Evolutionary conservation across 768 basidiomycete species (phyloP).

Genomic region (Paxillus rubicundulus): DNA sequence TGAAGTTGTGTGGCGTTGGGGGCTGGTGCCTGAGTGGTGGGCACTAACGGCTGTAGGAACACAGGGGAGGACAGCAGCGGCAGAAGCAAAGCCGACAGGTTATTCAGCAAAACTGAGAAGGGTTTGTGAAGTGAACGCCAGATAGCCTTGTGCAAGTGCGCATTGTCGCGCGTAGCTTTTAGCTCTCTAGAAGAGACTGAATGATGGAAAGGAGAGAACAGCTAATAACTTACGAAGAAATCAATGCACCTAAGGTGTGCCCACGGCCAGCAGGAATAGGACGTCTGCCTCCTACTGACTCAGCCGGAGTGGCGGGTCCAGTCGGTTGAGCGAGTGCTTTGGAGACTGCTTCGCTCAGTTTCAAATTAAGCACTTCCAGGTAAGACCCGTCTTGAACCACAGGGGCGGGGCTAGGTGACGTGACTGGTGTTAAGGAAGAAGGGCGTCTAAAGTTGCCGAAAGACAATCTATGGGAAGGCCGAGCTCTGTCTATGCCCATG

Average conservation of each 20-base stretch:
- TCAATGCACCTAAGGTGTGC: slow-evolving; percentile 59
- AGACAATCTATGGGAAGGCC: slow-evolving; percentile 57
- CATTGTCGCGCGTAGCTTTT: slow-evolving; percentile 58
- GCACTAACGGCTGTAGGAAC: slow-evolving; percentile 52
- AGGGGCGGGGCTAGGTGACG: slow-evolving; percentile 36
- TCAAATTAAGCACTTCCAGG: slow-evolving; percentile 70
- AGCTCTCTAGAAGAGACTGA: slow-evolving; percentile 53
- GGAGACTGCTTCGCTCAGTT: slow-evolving; percentile 78
- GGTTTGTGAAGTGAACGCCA: slow-evolving; percentile 74
- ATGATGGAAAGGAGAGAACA: slow-evolving; percentile 12
- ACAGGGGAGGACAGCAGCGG: slow-evolving; percentile 64
- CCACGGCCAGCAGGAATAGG: slow-evolving; percentile 78
- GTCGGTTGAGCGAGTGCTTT: slow-evolving; percentile 67
- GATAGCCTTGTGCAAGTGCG: slow-evolving; percentile 65
- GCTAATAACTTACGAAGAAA: slow-evolving; percentile 58
- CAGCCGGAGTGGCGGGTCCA: slow-evolving; percentile 48
- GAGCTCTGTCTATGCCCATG: slow-evolving; percentile 42
- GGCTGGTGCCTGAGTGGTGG: slow-evolving; percentile 48
- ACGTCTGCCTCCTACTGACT: slow-evolving; percentile 61
- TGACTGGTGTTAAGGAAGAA: slow-evolving; percentile 39
- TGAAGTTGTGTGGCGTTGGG: slow-evolving; percentile 69
- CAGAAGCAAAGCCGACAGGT: slow-evolving; percentile 64
- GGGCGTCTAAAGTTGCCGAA: slow-evolving; percentile 58
- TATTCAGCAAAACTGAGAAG: slow-evolving; percentile 68
- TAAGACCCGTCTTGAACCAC: slow-evolving; percentile 78